Conservation (phyloP, 2,329 filamentous ascomycete genomes). For the Aspergillus japonicus region DNA sequence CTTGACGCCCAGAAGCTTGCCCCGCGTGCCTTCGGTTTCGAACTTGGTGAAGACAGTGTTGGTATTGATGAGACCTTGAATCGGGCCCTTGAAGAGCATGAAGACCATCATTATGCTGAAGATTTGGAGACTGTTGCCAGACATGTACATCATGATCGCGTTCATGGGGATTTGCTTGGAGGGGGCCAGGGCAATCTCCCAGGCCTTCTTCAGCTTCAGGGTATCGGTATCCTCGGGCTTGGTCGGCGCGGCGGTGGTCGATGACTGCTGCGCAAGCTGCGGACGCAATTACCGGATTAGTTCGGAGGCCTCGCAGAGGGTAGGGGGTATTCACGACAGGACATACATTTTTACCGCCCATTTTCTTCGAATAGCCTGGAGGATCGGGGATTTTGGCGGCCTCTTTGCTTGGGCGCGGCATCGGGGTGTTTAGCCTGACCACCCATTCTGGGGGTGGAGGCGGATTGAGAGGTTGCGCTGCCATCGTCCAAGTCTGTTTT, state of each 20-base stretch:
- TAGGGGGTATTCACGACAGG: background rate
- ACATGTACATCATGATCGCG: constrained; percentile 99
- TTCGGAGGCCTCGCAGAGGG: background rate
- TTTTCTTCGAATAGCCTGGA: constrained; percentile 68
- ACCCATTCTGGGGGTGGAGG: constrained; percentile 75
- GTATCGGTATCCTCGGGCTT: constrained; percentile 82
- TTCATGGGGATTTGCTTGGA: constrained; percentile 97
- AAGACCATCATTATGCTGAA: constrained; percentile 99
- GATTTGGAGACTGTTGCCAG: constrained; percentile 94
- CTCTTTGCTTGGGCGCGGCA: constrained; percentile 63
- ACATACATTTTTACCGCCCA: constrained; percentile 42
- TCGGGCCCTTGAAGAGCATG: constrained; percentile 96
- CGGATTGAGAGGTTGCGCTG: constrained; percentile 27
- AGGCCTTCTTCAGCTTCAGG: constrained; percentile 96
- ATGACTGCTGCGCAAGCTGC: constrained; percentile 34
- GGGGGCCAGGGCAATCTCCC: constrained; percentile 92
- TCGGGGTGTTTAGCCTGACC: constrained; percentile 70
- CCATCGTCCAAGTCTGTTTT: constrained; percentile 15
- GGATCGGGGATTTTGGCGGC: constrained; percentile 71
- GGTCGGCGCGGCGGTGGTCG: constrained; percentile 27
- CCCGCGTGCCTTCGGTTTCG: constrained; percentile 75
- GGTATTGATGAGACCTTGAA: constrained; percentile 78
- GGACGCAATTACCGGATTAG: constrained; percentile 8
- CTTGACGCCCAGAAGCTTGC: constrained; percentile 78
- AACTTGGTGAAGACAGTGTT: constrained; percentile 89